These are phyloP conservation scores for Schizophyllum amplum DNA, from an alignment of 1,284 basidiomycete species.

Conservation along the genomic window DNA sequence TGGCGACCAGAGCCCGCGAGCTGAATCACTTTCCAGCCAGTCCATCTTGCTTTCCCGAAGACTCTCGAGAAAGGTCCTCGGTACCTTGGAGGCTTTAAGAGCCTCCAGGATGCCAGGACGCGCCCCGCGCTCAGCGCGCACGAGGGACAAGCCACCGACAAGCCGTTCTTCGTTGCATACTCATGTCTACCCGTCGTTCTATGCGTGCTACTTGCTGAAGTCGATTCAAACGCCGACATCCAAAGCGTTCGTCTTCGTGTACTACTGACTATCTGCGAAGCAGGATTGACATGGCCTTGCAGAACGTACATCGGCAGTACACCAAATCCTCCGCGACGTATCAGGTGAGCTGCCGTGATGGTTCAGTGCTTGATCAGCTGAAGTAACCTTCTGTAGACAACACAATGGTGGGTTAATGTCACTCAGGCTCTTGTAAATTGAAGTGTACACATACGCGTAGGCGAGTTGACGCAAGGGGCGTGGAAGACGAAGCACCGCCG, in stretches of 20 bases:
- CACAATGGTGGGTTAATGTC: constrained; percentile 77
- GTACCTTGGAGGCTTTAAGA: no score
- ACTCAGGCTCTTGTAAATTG: constrained; percentile 19
- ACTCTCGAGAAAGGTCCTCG: no score
- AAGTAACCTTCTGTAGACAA: constrained; percentile 37
- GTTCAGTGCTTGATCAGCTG: not conserved
- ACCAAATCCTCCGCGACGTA: constrained; percentile 69
- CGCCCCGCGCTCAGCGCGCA: no score
- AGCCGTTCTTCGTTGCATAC: constrained; percentile 31
- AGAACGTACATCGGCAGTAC: constrained; percentile 80
- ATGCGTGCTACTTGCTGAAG: constrained; percentile 84
- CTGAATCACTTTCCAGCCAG: no score
- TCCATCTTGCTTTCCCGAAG: no score
- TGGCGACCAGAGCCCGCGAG: no score
- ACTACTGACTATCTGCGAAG: constrained; percentile 1
- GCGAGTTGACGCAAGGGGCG: constrained; percentile 69
- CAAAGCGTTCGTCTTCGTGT: constrained; percentile 38
- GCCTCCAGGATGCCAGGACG: no score
- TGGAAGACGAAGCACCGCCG: constrained; percentile 61
- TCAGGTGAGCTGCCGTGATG: constrained; percentile 46
- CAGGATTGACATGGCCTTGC: constrained; percentile 7
- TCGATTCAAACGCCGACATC: constrained; percentile 50
- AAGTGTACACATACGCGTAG: constrained; percentile 20
- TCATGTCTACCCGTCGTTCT: constrained; percentile 71
- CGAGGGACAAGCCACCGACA: not conserved